Percentiles rank a stretch among this genome's conserved stretches.
Conservation (phyloP, 2,329 filamentous ascomycete species). For the Orbilia oligospora region DNA sequence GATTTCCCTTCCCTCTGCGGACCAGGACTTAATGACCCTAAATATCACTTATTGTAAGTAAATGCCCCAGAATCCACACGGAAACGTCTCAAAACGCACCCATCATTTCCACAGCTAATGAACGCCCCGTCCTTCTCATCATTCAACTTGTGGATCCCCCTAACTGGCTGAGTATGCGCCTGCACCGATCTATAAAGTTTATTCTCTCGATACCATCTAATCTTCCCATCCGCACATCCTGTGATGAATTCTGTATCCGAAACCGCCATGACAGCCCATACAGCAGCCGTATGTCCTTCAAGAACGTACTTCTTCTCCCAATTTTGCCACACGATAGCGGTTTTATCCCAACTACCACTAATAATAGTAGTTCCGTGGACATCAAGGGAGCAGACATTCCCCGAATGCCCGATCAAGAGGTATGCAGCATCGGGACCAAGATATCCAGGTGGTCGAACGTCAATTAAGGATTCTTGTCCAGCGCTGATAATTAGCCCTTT, state of each 20-base stretch:
- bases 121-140: slow-evolving; percentile 75
- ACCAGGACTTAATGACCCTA: slow-evolving; percentile 84
- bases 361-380: slow-evolving; percentile 82
- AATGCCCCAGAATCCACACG: neutral
- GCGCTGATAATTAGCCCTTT: slow-evolving; percentile 83
- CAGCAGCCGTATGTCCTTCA: slow-evolving; percentile 81
- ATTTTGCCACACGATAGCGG: slow-evolving; percentile 85
- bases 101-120: slow-evolving; percentile 94
- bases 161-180: slow-evolving; percentile 84
- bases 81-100: slow-evolving; percentile 66
- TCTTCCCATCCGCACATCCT: slow-evolving; percentile 81
- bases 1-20: slow-evolving; percentile 80
- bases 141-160: slow-evolving; percentile 88
- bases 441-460: slow-evolving; percentile 81
- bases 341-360: slow-evolving; percentile 92
- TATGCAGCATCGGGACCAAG: slow-evolving; percentile 78
- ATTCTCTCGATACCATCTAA: slow-evolving; percentile 83
- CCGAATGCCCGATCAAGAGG: slow-evolving; percentile 85
- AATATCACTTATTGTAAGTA: slow-evolving; percentile 5
- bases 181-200: slow-evolving; percentile 76
- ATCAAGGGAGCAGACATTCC: slow-evolving; percentile 90
- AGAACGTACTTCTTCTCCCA: slow-evolving; percentile 84
- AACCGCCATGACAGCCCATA: slow-evolving; percentile 92
- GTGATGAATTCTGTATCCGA: slow-evolving; percentile 86
- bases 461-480: slow-evolving; percentile 92